Conservation (phyloP, 192 early-diverging fungal genomes). For the Rhizoclosmatium sp. region DNA sequence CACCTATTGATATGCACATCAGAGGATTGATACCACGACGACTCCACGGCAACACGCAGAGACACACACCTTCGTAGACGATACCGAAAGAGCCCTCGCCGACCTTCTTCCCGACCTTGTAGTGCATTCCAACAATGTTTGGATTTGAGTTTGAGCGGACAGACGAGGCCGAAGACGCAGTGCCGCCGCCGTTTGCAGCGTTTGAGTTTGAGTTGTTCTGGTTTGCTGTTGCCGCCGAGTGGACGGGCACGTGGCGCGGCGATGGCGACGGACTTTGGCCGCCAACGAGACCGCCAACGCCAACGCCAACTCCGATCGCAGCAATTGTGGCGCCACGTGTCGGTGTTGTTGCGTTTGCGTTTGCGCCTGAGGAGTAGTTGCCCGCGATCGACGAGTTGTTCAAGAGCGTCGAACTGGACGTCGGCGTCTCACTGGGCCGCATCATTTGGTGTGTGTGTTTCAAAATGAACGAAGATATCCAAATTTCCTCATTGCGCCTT, state of each 20-base stretch:
- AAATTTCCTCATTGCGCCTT: background rate
- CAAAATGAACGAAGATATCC: background rate
- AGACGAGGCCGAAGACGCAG: background rate
- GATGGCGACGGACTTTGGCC: conserved; percentile 11
- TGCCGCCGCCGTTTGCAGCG: background rate
- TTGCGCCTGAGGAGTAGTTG: background rate
- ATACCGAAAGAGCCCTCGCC: conserved; percentile 98
- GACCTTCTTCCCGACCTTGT: conserved; percentile 93
- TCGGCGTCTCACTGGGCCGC: background rate
- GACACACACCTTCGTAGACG: conserved; percentile 90
- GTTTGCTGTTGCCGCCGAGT: background rate
- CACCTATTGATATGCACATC: conserved; percentile 47
- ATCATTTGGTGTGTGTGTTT: background rate
- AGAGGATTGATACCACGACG: background rate
- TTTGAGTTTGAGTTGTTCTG: no score
- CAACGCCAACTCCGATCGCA: background rate
- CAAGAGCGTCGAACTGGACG: background rate
- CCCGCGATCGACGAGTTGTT: background rate
- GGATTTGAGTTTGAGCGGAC: conserved; percentile 5
- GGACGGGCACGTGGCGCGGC: conserved; percentile 13
- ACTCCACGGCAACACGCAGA: background rate
- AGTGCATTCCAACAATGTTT: conserved; percentile 96
- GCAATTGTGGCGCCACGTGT: background rate
- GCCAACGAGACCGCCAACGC: background rate
- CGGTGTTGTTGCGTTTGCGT: no score